Percentiles rank a stretch among this genome's conserved stretches.
Evolutionary conservation across 202 grass and related monocot genomes (phyloP).

Genomic region (Tripidium arundinaceum): DNA sequence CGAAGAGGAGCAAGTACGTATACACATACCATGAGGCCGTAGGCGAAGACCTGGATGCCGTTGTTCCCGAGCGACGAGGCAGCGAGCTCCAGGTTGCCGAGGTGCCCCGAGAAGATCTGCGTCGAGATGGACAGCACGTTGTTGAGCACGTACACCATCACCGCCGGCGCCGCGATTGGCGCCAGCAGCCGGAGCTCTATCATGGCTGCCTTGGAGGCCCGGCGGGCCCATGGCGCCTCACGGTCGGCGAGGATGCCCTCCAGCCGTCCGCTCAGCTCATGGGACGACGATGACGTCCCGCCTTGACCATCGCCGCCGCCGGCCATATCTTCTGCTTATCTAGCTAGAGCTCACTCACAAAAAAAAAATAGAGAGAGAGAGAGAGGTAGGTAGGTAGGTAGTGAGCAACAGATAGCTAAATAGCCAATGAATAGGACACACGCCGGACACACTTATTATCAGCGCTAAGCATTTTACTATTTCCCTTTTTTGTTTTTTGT

Average conservation of each 20-base stretch:
- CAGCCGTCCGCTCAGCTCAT: slow-evolving; percentile 24
- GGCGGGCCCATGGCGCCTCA: slow-evolving; percentile 24
- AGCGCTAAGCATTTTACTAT: too few relatives aligned
- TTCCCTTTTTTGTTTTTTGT: too few relatives aligned
- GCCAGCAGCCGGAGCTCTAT: slow-evolving; percentile 39
- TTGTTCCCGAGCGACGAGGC: slow-evolving; percentile 76
- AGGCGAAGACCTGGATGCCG: slow-evolving; percentile 77
- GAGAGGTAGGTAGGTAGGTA: too few relatives aligned
- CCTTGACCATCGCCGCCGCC: not conserved
- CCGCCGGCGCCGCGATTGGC: slow-evolving; percentile 35
- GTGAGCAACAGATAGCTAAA: too few relatives aligned
- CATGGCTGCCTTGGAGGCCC: not conserved
- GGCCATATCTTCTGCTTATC: not conserved
- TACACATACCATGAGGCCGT: slow-evolving; percentile 68
- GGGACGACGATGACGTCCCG: not conserved
- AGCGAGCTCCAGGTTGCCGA: slow-evolving; percentile 62
- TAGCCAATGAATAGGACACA: too few relatives aligned
- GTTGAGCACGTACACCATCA: slow-evolving; percentile 50
- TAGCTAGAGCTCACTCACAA: not conserved
- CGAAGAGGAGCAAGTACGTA: too few relatives aligned
- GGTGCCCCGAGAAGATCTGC: slow-evolving; percentile 70
- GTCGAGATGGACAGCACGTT: not conserved
- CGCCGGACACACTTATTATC: too few relatives aligned
- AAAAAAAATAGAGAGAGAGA: too few relatives aligned
- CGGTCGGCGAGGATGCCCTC: slow-evolving; percentile 35